phyloP scores from a whole-genome alignment of 768 basidiomycete genomes.

The Phlebiopsis flavidoalba region DNA sequence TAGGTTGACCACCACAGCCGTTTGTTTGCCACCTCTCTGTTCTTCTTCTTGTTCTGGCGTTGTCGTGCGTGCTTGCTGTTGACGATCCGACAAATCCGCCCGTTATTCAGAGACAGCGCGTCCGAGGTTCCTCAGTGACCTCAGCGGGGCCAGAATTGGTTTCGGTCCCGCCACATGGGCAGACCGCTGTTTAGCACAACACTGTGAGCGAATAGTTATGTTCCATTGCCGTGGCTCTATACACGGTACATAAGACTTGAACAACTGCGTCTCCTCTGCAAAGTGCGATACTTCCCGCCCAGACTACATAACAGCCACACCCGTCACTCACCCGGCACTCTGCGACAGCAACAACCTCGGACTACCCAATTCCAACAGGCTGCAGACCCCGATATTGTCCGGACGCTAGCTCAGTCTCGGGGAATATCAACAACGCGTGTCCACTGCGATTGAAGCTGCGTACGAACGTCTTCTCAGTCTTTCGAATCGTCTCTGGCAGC shows the following conservation, averaged over 20 bases:
- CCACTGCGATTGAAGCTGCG: slow-evolving; percentile 11
- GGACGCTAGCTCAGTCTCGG: slow-evolving; percentile 8
- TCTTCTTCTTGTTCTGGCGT: neutral
- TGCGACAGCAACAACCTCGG: neutral
- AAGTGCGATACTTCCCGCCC: neutral
- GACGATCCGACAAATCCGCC: too few species aligned
- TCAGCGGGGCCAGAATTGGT: slow-evolving; percentile 6
- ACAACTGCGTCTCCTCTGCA: slow-evolving; percentile 1
- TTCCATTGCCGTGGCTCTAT: neutral
- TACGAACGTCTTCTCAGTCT: slow-evolving; percentile 11
- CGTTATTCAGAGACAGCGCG: too few species aligned
- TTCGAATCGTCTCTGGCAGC: neutral
- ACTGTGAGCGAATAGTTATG: slow-evolving; percentile 6
- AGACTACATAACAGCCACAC: neutral
- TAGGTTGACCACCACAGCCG: neutral
- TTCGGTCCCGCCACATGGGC: slow-evolving; percentile 11
- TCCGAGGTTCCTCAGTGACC: neutral
- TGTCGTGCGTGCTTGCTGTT: too few species aligned
- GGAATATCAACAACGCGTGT: slow-evolving; percentile 11
- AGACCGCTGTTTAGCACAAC: slow-evolving; percentile 13
- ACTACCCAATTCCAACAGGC: too few species aligned
- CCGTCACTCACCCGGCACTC: neutral
- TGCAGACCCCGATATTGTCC: neutral
- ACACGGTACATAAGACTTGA: neutral
- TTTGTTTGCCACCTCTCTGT: neutral